A percentile compares a stretch with the other conserved stretches of the same genome.
These are phyloP conservation scores for Phaeosphaeriaceae sp. DNA, from an alignment of 2,329 filamentous ascomycete species.

Conservation along the genomic window DNA sequence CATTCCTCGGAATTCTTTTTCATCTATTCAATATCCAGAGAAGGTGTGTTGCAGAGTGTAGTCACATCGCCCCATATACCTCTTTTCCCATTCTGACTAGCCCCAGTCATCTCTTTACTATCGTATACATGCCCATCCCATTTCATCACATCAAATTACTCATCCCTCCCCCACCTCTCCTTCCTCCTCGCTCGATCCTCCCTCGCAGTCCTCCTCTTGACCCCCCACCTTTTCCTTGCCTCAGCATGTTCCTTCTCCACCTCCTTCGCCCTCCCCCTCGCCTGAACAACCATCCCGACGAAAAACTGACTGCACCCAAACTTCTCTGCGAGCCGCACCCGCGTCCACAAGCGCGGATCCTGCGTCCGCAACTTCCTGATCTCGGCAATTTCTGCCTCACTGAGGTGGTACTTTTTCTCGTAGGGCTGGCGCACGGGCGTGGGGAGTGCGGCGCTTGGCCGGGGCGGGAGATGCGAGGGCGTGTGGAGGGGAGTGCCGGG, in stretches of 20 bases:
- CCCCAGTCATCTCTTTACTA: too few relatives aligned
- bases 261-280: conserved; percentile 48
- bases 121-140: too few relatives aligned
- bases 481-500: conserved; percentile 40
- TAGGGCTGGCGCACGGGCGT: conserved; percentile 58
- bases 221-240: conserved; percentile 66
- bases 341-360: conserved; percentile 66
- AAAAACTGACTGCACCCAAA: conserved; percentile 70
- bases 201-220: conserved; percentile 63
- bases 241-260: conserved; percentile 58
- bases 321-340: conserved; percentile 64
- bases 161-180: conserved; percentile 66
- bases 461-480: conserved; percentile 27
- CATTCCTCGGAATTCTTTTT: too few relatives aligned
- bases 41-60: background rate
- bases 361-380: conserved; percentile 61
- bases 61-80: too few relatives aligned
- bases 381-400: conserved; percentile 62
- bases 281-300: conserved; percentile 63
- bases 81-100: too few relatives aligned
- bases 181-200: conserved; percentile 66
- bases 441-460: conserved; percentile 48
- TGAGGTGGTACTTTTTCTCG: conserved; percentile 68
- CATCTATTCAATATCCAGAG: too few relatives aligned
- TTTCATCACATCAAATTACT: conserved; percentile 35